Percentiles rank a stretch among this genome's conserved stretches.
Evolutionary conservation across 306 rosid species (phyloP).

Genomic region (Hippophae rhamnoides): DNA sequence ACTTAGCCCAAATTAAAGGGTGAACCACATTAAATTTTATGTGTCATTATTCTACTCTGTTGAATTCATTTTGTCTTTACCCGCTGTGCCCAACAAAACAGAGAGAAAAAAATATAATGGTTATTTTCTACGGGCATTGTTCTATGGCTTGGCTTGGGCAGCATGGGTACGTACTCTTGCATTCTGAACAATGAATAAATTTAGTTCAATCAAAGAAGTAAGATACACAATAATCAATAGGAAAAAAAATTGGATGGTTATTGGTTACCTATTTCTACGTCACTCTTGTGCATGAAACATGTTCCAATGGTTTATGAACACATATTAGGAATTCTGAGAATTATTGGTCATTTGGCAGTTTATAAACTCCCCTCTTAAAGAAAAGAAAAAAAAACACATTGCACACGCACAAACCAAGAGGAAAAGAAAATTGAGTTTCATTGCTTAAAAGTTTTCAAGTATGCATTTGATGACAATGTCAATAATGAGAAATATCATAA

Average conservation of each 20-base stretch:
- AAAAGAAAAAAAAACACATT: too few relatives aligned
- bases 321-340: too few relatives aligned
- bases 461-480: slow-evolving; percentile 1
- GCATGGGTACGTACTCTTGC: slow-evolving; percentile 45
- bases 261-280: not conserved
- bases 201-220: not conserved
- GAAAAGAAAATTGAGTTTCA: too few relatives aligned
- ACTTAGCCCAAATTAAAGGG: too few relatives aligned
- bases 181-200: not conserved
- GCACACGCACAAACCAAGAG: too few relatives aligned
- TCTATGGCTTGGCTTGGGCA: slow-evolving; percentile 89
- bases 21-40: too few relatives aligned
- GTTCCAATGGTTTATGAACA: too few relatives aligned
- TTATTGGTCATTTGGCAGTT: too few relatives aligned
- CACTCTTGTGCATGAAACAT: not conserved
- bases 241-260: not conserved
- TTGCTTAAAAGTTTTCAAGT: not conserved
- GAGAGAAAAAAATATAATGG: slow-evolving; percentile 3
- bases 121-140: slow-evolving; percentile 44
- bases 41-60: too few relatives aligned
- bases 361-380: too few relatives aligned
- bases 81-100: too few relatives aligned
- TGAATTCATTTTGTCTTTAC: too few relatives aligned
- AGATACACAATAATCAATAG: not conserved
- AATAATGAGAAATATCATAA: slow-evolving; percentile 15